phyloP scores from a whole-genome alignment of 2,329 filamentous ascomycete species.

The Aureobasidium leucospermi region DNA sequence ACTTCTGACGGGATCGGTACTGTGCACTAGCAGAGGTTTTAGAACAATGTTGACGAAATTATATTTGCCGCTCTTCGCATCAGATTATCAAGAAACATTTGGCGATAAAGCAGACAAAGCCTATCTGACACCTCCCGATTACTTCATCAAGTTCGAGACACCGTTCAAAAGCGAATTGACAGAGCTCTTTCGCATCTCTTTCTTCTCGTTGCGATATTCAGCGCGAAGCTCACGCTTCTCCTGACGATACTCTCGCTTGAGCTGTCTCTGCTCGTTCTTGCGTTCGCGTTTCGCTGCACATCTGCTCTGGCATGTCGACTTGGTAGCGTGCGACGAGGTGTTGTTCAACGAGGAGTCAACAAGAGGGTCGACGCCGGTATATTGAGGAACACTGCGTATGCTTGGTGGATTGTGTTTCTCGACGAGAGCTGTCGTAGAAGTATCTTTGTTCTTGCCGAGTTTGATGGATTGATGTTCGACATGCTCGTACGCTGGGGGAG shows the following conservation, averaged over 20 bases:
- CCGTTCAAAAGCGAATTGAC: neutral
- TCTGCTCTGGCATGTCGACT: neutral
- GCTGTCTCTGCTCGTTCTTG: neutral
- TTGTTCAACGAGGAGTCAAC: neutral
- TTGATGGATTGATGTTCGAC: neutral
- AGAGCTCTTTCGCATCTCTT: neutral
- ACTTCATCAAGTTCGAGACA: neutral
- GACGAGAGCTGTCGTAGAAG: neutral
- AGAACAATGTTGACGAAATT: no score
- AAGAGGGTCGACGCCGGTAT: neutral
- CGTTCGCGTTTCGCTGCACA: neutral
- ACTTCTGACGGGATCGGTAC: no score
- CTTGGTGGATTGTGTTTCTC: neutral
- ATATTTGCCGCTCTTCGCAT: no score
- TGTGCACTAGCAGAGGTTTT: no score
- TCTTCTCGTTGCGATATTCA: neutral
- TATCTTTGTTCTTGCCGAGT: neutral
- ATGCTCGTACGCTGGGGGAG: neutral
- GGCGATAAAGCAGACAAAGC: neutral
- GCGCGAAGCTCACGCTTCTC: slow-evolving; percentile 3
- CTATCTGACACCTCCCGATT: neutral
- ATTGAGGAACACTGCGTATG: neutral
- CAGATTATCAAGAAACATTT: no score
- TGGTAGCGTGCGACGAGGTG: neutral
- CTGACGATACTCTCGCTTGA: neutral